These are phyloP conservation scores for Serendipita sp. DNA, from an alignment of 768 basidiomycete species.

Conservation along the genomic window DNA sequence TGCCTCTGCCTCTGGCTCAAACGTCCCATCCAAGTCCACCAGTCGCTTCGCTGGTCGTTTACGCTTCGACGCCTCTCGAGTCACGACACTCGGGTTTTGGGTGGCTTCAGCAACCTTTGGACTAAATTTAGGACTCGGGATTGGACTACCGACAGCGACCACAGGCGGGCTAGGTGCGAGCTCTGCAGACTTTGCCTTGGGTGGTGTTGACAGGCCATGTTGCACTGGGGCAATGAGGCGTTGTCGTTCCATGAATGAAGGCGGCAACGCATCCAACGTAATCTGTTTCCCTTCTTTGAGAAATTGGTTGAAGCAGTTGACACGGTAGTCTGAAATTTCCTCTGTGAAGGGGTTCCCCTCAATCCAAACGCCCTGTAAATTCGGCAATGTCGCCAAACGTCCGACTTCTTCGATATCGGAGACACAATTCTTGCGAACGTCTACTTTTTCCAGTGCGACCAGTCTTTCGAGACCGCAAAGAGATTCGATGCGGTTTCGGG, in stretches of 20 bases:
- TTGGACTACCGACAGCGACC: conserved; percentile 7
- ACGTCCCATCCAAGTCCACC: conserved; percentile 53
- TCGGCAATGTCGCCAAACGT: conserved; percentile 61
- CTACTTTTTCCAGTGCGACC: conserved; percentile 64
- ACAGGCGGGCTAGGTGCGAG: conserved; percentile 9
- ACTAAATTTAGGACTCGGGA: not conserved
- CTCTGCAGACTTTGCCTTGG: not conserved
- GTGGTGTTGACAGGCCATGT: not conserved
- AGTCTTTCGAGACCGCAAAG: conserved; percentile 90
- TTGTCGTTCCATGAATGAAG: conserved; percentile 57
- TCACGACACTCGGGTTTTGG: not conserved
- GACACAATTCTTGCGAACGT: conserved; percentile 63
- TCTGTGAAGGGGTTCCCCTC: conserved; percentile 72
- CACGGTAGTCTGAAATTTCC: conserved; percentile 50
- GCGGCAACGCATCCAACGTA: conserved; percentile 54
- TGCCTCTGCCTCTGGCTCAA: conserved; percentile 14
- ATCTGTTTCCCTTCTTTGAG: conserved; percentile 68
- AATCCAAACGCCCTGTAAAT: conserved; percentile 66
- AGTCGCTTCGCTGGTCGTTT: conserved; percentile 58
- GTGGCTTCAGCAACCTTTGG: conserved; percentile 2
- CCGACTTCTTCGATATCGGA: conserved; percentile 77
- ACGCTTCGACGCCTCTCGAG: conserved; percentile 16
- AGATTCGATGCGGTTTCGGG: conserved; percentile 81
- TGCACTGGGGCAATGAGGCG: conserved; percentile 32
- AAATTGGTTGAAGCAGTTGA: conserved; percentile 72